Percentiles rank a stretch among this genome's conserved stretches.
Conservation (phyloP, 306 rosid genomes). For the Lithocarpus polystachyus region DNA sequence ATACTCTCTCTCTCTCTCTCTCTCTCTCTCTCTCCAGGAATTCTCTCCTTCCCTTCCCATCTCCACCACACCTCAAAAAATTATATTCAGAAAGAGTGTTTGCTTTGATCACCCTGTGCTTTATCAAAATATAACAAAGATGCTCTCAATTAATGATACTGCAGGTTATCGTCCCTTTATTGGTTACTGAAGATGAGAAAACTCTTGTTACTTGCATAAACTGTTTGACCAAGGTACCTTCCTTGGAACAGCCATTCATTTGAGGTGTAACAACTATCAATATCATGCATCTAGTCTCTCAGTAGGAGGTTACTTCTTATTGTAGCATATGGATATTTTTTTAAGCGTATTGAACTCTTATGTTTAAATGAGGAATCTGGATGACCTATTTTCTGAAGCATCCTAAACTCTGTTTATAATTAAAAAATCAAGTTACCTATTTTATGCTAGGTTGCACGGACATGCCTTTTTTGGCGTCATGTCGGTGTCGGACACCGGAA, state of each 20-base stretch:
- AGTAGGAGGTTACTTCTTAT: neutral
- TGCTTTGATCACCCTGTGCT: constrained; percentile 13
- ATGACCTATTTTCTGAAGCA: neutral
- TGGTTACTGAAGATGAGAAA: constrained; percentile 94
- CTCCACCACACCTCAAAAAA: neutral
- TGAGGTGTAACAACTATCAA: neutral
- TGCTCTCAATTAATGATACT: constrained; percentile 22
- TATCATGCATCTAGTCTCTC: neutral
- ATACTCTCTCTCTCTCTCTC: neutral
- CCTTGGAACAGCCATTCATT: constrained; percentile 13
- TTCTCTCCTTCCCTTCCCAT: neutral
- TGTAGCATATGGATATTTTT: neutral
- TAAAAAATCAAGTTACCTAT: neutral
- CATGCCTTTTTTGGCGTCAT: too few species aligned
- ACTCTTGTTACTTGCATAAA: constrained; percentile 88
- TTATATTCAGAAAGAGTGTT: neutral
- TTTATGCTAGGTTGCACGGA: too few species aligned
- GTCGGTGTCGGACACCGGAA: too few species aligned
- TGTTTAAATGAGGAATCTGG: too few species aligned
- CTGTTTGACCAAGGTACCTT: constrained; percentile 86
- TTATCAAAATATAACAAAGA: neutral
- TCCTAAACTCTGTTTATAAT: neutral
- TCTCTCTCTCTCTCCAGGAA: neutral
- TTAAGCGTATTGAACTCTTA: neutral
- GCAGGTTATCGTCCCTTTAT: constrained; percentile 88